Evolutionary conservation across 2,329 filamentous ascomycete species (phyloP).

Genomic region (Aspergillus ochraceus): DNA sequence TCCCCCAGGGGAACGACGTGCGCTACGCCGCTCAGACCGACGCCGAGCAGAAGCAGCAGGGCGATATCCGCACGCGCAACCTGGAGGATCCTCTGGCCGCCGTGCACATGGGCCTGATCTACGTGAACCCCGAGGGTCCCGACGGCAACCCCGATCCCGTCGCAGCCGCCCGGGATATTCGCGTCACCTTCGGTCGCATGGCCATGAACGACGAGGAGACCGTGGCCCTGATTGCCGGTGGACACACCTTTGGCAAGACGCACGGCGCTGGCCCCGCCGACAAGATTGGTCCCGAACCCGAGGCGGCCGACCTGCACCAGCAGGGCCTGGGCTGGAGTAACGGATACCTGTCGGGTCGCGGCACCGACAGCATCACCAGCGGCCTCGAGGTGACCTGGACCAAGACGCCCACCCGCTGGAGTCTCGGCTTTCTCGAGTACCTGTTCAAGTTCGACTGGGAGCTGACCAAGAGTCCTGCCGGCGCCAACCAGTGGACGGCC

Average conservation of each 20-base stretch:
- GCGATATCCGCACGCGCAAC: conserved; percentile 49
- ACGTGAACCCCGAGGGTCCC: conserved; percentile 78
- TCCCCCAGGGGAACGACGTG: conserved; percentile 64
- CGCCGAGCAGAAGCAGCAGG: conserved; percentile 33
- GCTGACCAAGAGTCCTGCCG: conserved; percentile 71
- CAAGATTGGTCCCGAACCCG: conserved; percentile 68
- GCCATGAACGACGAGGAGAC: conserved; percentile 83
- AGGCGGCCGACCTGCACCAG: conserved; percentile 61
- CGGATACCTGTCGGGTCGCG: conserved; percentile 64
- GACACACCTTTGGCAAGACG: conserved; percentile 78
- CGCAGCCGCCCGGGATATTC: conserved; percentile 70
- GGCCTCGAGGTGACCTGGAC: conserved; percentile 81
- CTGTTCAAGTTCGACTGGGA: conserved; percentile 80
- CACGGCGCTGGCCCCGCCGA: conserved; percentile 68
- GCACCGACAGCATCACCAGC: conserved; percentile 71
- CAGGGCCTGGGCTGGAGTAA: conserved; percentile 75
- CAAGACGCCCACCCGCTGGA: conserved; percentile 73
- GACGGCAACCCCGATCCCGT: conserved; percentile 70
- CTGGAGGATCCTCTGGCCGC: conserved; percentile 69
- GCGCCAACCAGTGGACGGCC: conserved; percentile 75
- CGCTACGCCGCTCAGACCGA: conserved; percentile 58
- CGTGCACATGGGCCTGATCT: conserved; percentile 75
- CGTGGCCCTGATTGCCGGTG: conserved; percentile 74
- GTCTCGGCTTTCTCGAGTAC: conserved; percentile 71
- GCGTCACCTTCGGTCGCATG: conserved; percentile 74